Percentiles rank a stretch among this genome's conserved stretches.
Conservation (phyloP, 2,329 filamentous ascomycete genomes). For the Raffaelea albimanens region DNA sequence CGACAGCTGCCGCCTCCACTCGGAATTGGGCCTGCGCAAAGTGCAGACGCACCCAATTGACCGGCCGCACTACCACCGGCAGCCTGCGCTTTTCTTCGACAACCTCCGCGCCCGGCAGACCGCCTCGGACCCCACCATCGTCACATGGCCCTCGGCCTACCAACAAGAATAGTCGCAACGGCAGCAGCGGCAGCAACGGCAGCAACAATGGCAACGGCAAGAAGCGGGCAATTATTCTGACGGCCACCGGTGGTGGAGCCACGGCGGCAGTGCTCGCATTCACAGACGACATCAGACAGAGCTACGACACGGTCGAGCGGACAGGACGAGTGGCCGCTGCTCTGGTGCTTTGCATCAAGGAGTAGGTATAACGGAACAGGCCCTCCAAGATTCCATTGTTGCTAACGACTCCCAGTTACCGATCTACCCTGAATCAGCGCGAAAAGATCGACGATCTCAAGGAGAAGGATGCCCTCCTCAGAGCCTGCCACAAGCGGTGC, state of each 20-base stretch:
- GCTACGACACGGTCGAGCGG: slow-evolving; percentile 65
- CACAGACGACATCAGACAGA: slow-evolving; percentile 63
- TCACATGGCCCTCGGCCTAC: background rate
- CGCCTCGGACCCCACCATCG: background rate
- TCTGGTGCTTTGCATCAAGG: slow-evolving; percentile 75
- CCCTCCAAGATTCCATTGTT: too few relatives aligned
- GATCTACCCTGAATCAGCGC: slow-evolving; percentile 65
- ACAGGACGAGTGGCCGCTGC: slow-evolving; percentile 69
- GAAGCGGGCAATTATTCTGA: slow-evolving; percentile 30
- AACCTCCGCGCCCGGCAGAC: background rate
- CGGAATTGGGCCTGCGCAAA: slow-evolving; percentile 10
- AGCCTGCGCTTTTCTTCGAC: slow-evolving; percentile 3
- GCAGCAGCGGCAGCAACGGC: slow-evolving; percentile 12
- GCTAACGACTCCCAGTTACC: slow-evolving; percentile 59
- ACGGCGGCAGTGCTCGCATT: slow-evolving; percentile 42
- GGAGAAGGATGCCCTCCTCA: slow-evolving; percentile 59
- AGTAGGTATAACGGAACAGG: too few relatives aligned
- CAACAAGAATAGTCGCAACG: background rate
- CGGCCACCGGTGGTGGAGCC: slow-evolving; percentile 37
- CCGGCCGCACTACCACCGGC: background rate
- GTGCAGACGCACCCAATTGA: slow-evolving; percentile 8
- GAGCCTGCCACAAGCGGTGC: slow-evolving; percentile 84
- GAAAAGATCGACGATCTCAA: slow-evolving; percentile 52
- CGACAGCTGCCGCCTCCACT: background rate
- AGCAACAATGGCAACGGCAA: slow-evolving; percentile 5